Evolutionary conservation across 805 yeast genomes (phyloP).

Genomic region (Priceomyces fermenticarens): DNA sequence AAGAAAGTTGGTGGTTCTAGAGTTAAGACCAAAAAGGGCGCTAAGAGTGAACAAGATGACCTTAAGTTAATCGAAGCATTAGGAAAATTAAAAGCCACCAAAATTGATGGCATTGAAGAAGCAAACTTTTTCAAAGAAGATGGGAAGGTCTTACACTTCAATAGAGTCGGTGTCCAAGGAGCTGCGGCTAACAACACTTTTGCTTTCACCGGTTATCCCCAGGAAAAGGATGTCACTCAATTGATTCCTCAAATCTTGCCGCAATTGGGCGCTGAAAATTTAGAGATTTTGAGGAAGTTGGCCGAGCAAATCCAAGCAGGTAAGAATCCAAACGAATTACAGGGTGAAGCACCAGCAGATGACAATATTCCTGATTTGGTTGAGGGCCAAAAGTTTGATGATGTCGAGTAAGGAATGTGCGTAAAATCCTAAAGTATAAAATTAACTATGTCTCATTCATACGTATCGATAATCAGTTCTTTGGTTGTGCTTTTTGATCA

Average conservation of each 20-base stretch:
- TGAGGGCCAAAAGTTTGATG: slow-evolving; percentile 86
- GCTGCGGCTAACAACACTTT: slow-evolving; percentile 88
- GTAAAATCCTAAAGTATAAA: neutral
- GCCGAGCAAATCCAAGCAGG: slow-evolving; percentile 83
- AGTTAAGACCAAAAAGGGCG: slow-evolving; percentile 83
- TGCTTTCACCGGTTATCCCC: slow-evolving; percentile 93
- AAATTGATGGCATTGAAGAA: slow-evolving; percentile 87
- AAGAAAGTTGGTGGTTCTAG: slow-evolving; percentile 82
- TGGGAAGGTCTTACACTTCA: slow-evolving; percentile 93
- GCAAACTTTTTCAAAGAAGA: slow-evolving; percentile 97
- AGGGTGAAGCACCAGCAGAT: slow-evolving; percentile 47
- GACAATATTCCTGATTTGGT: slow-evolving; percentile 78
- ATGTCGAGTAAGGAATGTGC: slow-evolving; percentile 34
- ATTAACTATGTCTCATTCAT: slow-evolving; percentile 2
- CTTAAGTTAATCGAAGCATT: slow-evolving; percentile 85
- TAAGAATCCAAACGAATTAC: slow-evolving; percentile 46
- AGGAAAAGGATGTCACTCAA: slow-evolving; percentile 88
- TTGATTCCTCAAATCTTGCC: slow-evolving; percentile 92
- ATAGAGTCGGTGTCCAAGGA: slow-evolving; percentile 94
- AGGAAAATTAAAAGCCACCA: slow-evolving; percentile 85
- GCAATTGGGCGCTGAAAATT: slow-evolving; percentile 94
- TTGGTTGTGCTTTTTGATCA: slow-evolving; percentile 1
- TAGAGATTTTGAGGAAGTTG: slow-evolving; percentile 81
- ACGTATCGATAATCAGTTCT: too few relatives aligned
- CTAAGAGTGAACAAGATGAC: slow-evolving; percentile 77